Evolutionary conservation across 441 rosid species (phyloP), one percentile per base, ranked within the genome.

Genomic region (Metrosideros polymorpha): DNA sequence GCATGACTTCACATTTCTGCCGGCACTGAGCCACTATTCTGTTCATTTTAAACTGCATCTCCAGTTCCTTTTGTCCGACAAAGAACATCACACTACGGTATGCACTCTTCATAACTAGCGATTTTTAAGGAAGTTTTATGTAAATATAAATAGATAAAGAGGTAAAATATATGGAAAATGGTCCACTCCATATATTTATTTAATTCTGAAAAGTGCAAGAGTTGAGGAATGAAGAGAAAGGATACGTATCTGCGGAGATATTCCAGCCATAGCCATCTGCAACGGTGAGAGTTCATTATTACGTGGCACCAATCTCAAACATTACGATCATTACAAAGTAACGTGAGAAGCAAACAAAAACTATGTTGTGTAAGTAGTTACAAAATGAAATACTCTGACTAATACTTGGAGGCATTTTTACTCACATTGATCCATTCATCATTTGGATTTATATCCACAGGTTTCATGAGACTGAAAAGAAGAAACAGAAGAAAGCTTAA

Each of bases 341-440:
- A 88, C 57, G 47, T 52, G 47, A 82, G 47, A 87, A 77, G 87
- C 35, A 39, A 88, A 56, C 82, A 89, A 87, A 86, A 82, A 87
- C 83, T 45, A 59, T 27, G 45, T 22, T 24, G 52, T 55, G 51
- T 57, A 24, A 42, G 57, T 19, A n/a, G 86, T 18, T 85, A 84
- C 53, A n/a, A 91, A 82, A 79, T 47, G 22, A 30, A 66, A 32
- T 77, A 86, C 42, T 85, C 83, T 86, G 84, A 53, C 61, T 87
- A 85, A 84, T 42, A 51, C 50, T 87, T 85, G 54, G 47, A 71
- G 8, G 79, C 27, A 42, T 71, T 39, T 35, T 39, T 35, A 71
- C 99, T 95, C 96, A 98, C 99, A 92, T 95, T 96, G 84, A 93
- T 88, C 99, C 99, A 98, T 90, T 98, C 99, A 82, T 98, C 98